Base-by-base conservation (phyloP, 257 asterid genomes). In the Solanum pinnatisectum region DNA sequence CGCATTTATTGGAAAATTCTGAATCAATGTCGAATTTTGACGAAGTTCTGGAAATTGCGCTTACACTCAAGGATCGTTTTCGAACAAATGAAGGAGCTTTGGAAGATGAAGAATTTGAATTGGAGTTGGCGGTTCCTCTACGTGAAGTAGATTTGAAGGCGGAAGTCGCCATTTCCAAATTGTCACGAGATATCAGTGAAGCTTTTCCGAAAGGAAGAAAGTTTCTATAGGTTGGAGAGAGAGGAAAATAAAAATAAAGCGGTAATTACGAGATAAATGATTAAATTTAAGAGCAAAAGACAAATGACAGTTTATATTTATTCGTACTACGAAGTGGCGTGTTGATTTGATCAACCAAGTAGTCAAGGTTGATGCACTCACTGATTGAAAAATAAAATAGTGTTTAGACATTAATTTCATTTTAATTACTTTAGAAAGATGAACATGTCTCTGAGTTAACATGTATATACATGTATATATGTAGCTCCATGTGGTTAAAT, bases 61-160 rank as follows among this genome's bases (percentile, higher is more conserved):
- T 93, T 87, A 96, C 98, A 91, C 98, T 96, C 81, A 89, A 93
- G 32, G 98, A 94, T 59, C 98, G 91, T 49, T 95, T 93, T 60
- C 94, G 91, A 89, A 89, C 40, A 84, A 60, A 68, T 18, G 76
- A 86, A 89, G 84, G 83, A 90, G 27, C 71, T 92, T 91, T 22
- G 88, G 91, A 85, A 3, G 87, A 39, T 30, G 88, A 65, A 33
- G 87, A 84, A 35, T 25, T 60, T 39, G 87, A 56, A 11, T 65
- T 86, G 44, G 88, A 72, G 16, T 86, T 85, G 30, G 32, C 52
- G 68, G 84, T 86, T 89, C 94, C 96, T 88, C 97, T 87, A 42
- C 93, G 93, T 84, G 98, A 92, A 39, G 93, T 92, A 71, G 98
- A 95, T 88, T 92, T 95, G 93, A 94, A 94, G 88, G 98, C 93